Evolutionary conservation across 805 yeast species (phyloP).

Genomic region (Myxozyma kluyveri): DNA sequence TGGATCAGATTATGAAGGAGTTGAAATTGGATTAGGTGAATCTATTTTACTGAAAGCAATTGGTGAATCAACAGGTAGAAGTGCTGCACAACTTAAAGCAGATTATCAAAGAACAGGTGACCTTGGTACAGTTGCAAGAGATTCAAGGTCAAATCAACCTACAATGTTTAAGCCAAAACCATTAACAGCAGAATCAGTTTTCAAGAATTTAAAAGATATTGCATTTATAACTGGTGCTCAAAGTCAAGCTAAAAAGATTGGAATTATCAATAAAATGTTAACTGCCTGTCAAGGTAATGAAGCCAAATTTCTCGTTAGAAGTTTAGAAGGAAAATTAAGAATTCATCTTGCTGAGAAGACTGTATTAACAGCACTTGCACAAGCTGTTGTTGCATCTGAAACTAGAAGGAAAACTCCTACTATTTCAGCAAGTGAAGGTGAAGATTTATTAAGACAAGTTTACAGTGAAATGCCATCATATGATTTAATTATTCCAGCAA

Average conservation of each 20-base stretch:
- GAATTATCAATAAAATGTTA: constrained; percentile 74
- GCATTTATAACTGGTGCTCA: constrained; percentile 77
- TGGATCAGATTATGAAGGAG: constrained; percentile 88
- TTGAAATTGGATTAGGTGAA: constrained; percentile 93
- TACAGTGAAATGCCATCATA: constrained; percentile 87
- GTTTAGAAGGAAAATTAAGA: constrained; percentile 87
- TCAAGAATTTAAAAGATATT: constrained; percentile 67
- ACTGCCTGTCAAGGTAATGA: constrained; percentile 86
- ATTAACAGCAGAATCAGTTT: constrained; percentile 69
- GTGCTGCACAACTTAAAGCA: constrained; percentile 62
- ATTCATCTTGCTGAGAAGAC: constrained; percentile 94
- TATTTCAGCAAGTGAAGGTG: constrained; percentile 57
- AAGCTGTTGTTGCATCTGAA: constrained; percentile 72
- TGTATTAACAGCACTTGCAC: constrained; percentile 77
- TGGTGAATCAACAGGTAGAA: constrained; percentile 84
- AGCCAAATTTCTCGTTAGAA: constrained; percentile 85
- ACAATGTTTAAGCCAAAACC: constrained; percentile 92
- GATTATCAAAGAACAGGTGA: constrained; percentile 84
- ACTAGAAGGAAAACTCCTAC: constrained; percentile 36
- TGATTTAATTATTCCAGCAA: constrained; percentile 66
- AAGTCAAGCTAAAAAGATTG: constrained; percentile 75
- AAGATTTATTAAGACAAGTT: constrained; percentile 76
- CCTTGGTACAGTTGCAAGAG: constrained; percentile 82
- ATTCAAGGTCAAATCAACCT: constrained; percentile 79
- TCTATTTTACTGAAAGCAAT: constrained; percentile 82